Conservation (phyloP, 352 stramenopile genomes). For the Vaucheria bursata region DNA sequence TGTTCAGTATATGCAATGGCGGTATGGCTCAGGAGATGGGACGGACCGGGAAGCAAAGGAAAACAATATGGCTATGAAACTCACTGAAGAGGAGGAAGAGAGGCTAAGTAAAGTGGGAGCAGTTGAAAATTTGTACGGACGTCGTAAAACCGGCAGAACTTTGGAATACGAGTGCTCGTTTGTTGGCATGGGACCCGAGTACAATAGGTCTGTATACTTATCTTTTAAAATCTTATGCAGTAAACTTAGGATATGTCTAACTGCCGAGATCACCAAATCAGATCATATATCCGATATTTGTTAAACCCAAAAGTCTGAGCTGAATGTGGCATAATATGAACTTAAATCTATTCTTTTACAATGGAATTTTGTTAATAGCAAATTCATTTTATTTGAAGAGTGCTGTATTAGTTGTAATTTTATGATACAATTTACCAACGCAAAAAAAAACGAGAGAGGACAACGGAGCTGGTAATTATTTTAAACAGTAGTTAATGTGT, state of each 20-base stretch:
- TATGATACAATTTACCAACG: no score
- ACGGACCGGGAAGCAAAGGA: constrained; percentile 77
- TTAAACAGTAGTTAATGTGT: no score
- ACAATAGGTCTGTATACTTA: no score
- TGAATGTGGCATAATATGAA: no score
- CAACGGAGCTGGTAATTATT: no score
- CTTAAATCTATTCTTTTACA: no score
- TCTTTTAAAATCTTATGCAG: constrained; percentile 53
- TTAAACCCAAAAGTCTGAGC: neutral
- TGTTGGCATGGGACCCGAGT: constrained; percentile 36
- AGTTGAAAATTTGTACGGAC: constrained; percentile 38
- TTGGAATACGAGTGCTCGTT: constrained; percentile 46
- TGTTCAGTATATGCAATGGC: constrained; percentile 94
- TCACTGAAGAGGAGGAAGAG: constrained; percentile 72
- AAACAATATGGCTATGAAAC: constrained; percentile 68
- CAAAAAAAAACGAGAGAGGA: no score
- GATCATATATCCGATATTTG: neutral
- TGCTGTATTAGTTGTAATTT: no score
- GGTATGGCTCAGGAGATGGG: constrained; percentile 76
- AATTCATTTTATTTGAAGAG: no score
- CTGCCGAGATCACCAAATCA: neutral
- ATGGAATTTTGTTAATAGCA: no score
- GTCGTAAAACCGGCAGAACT: constrained; percentile 73
- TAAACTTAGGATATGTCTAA: neutral
- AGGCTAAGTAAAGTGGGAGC: constrained; percentile 71